Percentiles rank a stretch among this genome's conserved stretches.
Conservation (phyloP, 2,329 filamentous ascomycete genomes). For the Ilyonectria destructans region DNA sequence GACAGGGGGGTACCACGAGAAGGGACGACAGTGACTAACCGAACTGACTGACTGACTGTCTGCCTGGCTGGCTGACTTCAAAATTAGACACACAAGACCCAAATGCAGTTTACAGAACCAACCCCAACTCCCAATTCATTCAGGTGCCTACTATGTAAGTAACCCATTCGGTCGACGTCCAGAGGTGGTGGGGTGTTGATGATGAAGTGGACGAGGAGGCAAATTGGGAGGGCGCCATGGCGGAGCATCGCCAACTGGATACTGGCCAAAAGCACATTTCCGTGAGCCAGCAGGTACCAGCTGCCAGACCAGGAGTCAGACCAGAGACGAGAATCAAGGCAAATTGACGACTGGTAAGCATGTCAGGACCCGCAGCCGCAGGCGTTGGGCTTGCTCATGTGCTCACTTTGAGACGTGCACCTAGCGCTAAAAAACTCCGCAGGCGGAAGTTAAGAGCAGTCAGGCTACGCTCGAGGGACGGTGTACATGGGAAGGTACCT, state of each 20-base stretch:
- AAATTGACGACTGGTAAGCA: slow-evolving; percentile 44
- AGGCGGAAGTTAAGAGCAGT: slow-evolving; percentile 53
- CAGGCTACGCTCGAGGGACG: slow-evolving; percentile 26
- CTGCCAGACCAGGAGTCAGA: slow-evolving; percentile 18
- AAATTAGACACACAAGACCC: background rate
- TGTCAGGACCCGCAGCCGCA: slow-evolving; percentile 57
- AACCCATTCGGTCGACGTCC: background rate
- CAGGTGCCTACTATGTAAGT: background rate
- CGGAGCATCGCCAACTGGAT: background rate
- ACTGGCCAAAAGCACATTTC: background rate
- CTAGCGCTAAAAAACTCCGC: slow-evolving; percentile 59
- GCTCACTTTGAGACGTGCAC: slow-evolving; percentile 61
- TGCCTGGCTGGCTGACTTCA: background rate
- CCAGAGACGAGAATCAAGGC: slow-evolving; percentile 19
- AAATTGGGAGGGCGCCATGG: background rate
- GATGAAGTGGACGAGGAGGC: background rate
- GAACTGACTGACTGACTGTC: background rate
- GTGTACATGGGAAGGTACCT: background rate
- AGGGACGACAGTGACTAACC: background rate
- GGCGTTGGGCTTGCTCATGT: slow-evolving; percentile 64
- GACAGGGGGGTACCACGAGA: slow-evolving; percentile 16
- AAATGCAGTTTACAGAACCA: slow-evolving; percentile 13
- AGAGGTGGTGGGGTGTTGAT: background rate
- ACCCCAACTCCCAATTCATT: slow-evolving; percentile 4
- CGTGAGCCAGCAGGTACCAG: background rate